Conservation (phyloP, 2,329 filamentous ascomycete genomes). For the Ploettnerulaceae sp. region DNA sequence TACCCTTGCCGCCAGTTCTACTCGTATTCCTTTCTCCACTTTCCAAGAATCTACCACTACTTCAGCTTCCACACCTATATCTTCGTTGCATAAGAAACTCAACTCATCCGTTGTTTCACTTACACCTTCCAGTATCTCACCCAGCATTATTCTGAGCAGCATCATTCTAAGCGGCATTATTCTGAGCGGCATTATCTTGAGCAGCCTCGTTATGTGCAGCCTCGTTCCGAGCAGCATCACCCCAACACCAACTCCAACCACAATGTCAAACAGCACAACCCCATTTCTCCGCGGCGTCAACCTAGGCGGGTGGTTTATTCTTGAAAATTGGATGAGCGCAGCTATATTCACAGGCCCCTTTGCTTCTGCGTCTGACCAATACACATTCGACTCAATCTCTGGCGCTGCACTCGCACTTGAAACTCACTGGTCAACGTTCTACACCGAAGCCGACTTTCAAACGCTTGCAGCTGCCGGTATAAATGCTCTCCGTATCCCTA, state of each 20-base stretch:
- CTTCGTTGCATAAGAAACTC: neutral
- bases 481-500: conserved; percentile 53
- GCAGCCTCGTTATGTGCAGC: no score
- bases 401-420: conserved; percentile 33
- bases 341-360: conserved; percentile 33
- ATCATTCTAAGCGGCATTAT: no score
- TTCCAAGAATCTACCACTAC: conserved; percentile 6
- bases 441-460: conserved; percentile 33
- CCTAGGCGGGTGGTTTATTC: conserved; percentile 34
- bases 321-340: conserved; percentile 41
- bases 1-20: conserved; percentile 1
- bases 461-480: conserved; percentile 48
- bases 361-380: conserved; percentile 36
- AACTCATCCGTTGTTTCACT: neutral
- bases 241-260: neutral
- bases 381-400: conserved; percentile 35
- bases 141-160: no score
- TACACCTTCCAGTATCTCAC: no score
- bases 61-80: neutral
- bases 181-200: no score
- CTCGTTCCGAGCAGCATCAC: conserved; percentile 1
- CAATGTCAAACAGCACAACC: conserved; percentile 4
- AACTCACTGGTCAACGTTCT: conserved; percentile 15
- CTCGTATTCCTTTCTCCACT: conserved; percentile 9
- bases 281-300: conserved; percentile 37